Base-by-base conservation (phyloP, 1,284 basidiomycete genomes). In the Rhodotorula sp. region DNA sequence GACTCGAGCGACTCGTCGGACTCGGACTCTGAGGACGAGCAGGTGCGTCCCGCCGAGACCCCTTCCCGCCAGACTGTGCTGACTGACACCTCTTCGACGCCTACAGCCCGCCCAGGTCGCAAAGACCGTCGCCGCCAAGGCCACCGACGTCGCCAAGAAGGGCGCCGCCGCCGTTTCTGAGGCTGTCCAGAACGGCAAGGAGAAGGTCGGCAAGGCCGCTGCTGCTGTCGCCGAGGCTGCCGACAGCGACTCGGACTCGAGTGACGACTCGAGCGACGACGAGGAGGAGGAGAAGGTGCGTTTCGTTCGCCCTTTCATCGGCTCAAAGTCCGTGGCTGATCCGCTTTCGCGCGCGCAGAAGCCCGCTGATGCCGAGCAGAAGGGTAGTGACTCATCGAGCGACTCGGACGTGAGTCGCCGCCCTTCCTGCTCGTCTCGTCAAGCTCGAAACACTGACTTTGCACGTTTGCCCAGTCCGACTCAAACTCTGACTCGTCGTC, bases 251-350 rank as follows among this genome's bases (percentile, higher is more conserved):
- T 63, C 64, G 55, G 74, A 73, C 60, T 72, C 73, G 36, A 70
- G 69, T 29, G 74, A 73, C 62, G 73, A 74, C 63, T 73, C 72
- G 20, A 70, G 70, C 30, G 71, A 71, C 20, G 70, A 76, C 20
- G 70, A 76, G 53, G 54, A 66, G 36, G 68, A 71, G 32, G 46
- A 52, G 51, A 49, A 62, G 59, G 62, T 53, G 32, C 30, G 53
- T 58, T 27, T 15, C n/a, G n/a, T n/a, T n/a, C n/a, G n/a, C n/a
- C n/a, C n/a, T n/a, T n/a, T n/a, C n/a, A n/a, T n/a, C n/a, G n/a
- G n/a, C n/a, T n/a, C n/a, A 8, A 2, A 1, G 27, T 29, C 39
- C 15, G 34, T 27, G 4, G 61, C 71, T 60, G 59, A 67, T 48
- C 22, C 49, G 29, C 46, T 44, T 32, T 47, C 39, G 44, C 27